Percentiles rank a stretch among this genome's conserved stretches.
phyloP scores from a whole-genome alignment of 805 yeast species.

The Pichia nakasei region DNA sequence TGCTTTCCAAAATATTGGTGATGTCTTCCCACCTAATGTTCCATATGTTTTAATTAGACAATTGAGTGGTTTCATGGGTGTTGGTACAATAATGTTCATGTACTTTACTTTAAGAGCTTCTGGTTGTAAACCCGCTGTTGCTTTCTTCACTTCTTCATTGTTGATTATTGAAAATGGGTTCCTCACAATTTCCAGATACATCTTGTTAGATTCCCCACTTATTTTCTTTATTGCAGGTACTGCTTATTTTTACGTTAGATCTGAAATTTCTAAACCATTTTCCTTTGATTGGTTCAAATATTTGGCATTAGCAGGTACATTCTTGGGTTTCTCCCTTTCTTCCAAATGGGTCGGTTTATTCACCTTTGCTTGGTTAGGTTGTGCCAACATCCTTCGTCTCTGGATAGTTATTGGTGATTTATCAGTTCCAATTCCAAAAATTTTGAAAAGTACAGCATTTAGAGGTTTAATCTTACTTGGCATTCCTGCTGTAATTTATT shows the following conservation, averaged over 20 bases:
- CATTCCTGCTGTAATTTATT: slow-evolving; percentile 49
- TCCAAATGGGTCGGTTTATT: slow-evolving; percentile 84
- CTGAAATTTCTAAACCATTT: slow-evolving; percentile 58
- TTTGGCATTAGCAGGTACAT: slow-evolving; percentile 55
- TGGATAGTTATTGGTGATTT: slow-evolving; percentile 74
- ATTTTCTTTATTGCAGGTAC: slow-evolving; percentile 70
- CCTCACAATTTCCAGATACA: slow-evolving; percentile 67
- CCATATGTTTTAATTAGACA: slow-evolving; percentile 68
- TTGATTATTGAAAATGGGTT: slow-evolving; percentile 60
- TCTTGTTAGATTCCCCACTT: slow-evolving; percentile 68
- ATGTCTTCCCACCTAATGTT: slow-evolving; percentile 43
- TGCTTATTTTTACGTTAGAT: slow-evolving; percentile 54
- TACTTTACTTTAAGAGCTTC: slow-evolving; percentile 64
- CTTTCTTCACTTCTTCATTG: slow-evolving; percentile 46
- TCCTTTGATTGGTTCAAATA: slow-evolving; percentile 48
- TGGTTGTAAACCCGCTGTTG: slow-evolving; percentile 59
- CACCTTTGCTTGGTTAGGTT: slow-evolving; percentile 72
- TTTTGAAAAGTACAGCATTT: slow-evolving; percentile 38
- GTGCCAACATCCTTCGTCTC: slow-evolving; percentile 48
- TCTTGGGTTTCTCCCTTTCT: slow-evolving; percentile 64
- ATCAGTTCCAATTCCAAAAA: slow-evolving; percentile 34
- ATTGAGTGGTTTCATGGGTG: slow-evolving; percentile 60
- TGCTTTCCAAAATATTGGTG: slow-evolving; percentile 58
- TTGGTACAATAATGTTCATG: slow-evolving; percentile 54
- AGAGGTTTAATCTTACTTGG: slow-evolving; percentile 50